phyloP scores from a whole-genome alignment of 768 basidiomycete species.

The Naganishia vaughanmartiniae region DNA sequence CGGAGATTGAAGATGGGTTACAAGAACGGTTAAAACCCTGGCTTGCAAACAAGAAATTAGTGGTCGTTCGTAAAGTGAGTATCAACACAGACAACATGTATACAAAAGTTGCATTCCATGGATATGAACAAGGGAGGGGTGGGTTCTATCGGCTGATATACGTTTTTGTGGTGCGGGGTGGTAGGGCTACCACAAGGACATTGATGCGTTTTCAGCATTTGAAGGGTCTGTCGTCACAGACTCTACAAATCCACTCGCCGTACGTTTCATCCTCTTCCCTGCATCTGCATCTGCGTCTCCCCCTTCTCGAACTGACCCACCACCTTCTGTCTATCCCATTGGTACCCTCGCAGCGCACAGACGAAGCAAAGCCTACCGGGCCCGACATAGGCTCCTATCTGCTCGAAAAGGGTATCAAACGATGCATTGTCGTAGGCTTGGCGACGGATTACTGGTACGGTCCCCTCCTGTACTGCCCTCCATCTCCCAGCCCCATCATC shows the following conservation, averaged over 20 bases:
- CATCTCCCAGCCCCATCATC: too few species aligned
- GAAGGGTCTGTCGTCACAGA: slow-evolving; percentile 6
- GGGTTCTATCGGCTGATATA: too few species aligned
- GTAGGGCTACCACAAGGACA: slow-evolving; percentile 54
- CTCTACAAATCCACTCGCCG: not conserved
- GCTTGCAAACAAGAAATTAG: slow-evolving; percentile 33
- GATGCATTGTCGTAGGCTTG: slow-evolving; percentile 30
- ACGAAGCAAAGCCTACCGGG: not conserved
- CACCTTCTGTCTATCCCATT: not conserved
- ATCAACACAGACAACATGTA: too few species aligned
- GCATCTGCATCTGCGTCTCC: too few species aligned
- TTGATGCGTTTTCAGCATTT: slow-evolving; percentile 28
- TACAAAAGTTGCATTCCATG: too few species aligned
- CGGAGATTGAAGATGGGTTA: slow-evolving; percentile 63
- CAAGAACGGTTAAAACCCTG: slow-evolving; percentile 56
- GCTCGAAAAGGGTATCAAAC: slow-evolving; percentile 34
- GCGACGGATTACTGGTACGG: slow-evolving; percentile 8
- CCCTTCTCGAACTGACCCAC: too few species aligned
- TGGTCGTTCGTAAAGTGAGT: slow-evolving; percentile 49
- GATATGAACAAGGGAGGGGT: too few species aligned
- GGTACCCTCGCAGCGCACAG: not conserved
- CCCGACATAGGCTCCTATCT: slow-evolving; percentile 13
- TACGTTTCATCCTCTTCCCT: not conserved
- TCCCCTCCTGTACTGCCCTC: not conserved
- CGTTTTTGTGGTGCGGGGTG: too few species aligned